These are phyloP conservation scores for Diatrype stigma DNA, from an alignment of 2,329 filamentous ascomycete genomes.

Conservation along the genomic window DNA sequence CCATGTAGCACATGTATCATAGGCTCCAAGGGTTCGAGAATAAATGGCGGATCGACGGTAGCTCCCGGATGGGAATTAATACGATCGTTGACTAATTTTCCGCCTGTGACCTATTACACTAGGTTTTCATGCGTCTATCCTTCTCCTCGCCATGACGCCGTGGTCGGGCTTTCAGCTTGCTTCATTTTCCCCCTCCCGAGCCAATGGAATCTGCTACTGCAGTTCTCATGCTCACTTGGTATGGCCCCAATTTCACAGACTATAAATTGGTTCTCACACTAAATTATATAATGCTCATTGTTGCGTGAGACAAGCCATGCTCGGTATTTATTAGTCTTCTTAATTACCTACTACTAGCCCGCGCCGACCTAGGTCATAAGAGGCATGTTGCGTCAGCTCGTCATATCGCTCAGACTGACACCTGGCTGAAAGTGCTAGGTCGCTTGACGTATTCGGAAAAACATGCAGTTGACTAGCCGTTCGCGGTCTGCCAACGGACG, in stretches of 20 bases:
- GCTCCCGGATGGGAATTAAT: slow-evolving; percentile 1
- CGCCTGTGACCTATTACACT: not conserved
- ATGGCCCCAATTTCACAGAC: too few relatives aligned
- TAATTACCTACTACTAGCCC: not conserved
- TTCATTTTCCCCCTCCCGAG: too few relatives aligned
- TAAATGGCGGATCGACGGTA: not conserved
- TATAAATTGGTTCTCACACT: too few relatives aligned
- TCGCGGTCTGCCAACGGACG: not conserved
- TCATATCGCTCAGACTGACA: too few relatives aligned
- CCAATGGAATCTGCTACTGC: too few relatives aligned
- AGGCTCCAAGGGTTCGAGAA: not conserved
- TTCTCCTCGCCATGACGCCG: not conserved
- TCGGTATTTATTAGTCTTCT: too few relatives aligned
- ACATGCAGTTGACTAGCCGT: not conserved
- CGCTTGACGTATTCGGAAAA: not conserved
- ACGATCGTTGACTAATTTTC: not conserved
- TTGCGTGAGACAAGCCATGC: not conserved
- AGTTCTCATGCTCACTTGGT: too few relatives aligned
- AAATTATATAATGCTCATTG: not conserved
- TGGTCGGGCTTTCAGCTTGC: not conserved
- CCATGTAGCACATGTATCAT: not conserved
- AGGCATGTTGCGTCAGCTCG: not conserved
- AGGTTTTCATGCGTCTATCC: not conserved
- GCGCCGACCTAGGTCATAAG: too few relatives aligned
- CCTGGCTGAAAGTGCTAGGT: not conserved